Evolutionary conservation across 768 basidiomycete genomes (phyloP), one percentile per base, ranked within the genome.

Genomic region (Mrakia frigida): DNA sequence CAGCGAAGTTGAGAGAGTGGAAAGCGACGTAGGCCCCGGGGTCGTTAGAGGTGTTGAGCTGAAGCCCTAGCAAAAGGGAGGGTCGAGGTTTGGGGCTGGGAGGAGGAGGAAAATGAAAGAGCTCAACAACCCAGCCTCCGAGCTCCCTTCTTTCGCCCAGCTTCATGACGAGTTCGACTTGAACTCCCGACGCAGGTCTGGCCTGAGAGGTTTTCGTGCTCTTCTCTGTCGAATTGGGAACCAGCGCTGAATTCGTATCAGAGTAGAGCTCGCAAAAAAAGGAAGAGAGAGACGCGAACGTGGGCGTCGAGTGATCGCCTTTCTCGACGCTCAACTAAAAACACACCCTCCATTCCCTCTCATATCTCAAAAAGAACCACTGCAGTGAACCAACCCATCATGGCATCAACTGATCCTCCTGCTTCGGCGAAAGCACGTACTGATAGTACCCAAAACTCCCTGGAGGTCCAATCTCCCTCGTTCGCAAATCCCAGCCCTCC

Each of bases 401-500:
- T 68, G 65, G 65, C 65, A 56, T 56, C 56, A 68, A 41, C 18
- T 39, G 65, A 41, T 21, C 72, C 37, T 67, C 41, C 43, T 61
- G 18, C 46, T 50, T 65, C 1, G 25, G n/a, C 73, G 43, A 52
- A 31, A 74, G 31, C 5, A 43, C 23, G 39, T 69, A 75, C 28
- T 21, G 25, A 37, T 25, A 75, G 74, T 75, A 75, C 11, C 67
- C 65, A n/a, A 75, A 70, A 9, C 52, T 50, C 2, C 31, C 52
- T 28, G 52, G 63, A 4, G 56, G 63, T 16, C 69, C 68, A 43
- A 75, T 65, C 37, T 53, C 67, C 25, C n/a, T 52, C 37, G 65
- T 50, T 16, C 37, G 33, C 10, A 77, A 65, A 14, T 77, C 46
- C 73, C 72, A 78, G 16, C 73, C 77, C 2, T 86, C 85, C 69